These are phyloP conservation scores for Rhododendron griersonianum DNA, from an alignment of 148 eudicot species.

Conservation along the genomic window DNA sequence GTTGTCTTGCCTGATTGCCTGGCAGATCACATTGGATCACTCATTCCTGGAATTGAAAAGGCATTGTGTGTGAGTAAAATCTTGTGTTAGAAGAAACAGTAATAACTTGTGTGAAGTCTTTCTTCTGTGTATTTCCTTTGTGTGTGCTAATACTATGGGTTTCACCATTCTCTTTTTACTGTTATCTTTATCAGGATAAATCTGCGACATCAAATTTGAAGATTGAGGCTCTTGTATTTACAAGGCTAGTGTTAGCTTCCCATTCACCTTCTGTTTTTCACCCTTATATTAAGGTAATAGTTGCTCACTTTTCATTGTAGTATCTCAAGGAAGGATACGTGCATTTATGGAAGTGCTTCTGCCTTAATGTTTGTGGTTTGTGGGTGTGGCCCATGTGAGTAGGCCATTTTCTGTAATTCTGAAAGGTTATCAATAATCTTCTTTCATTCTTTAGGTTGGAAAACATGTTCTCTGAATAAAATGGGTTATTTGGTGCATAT, in stretches of 20 bases:
- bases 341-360: background rate
- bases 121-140: constrained; percentile 2
- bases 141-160: background rate
- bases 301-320: background rate
- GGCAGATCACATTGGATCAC: constrained; percentile 85
- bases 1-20: constrained; percentile 91
- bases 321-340: background rate
- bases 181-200: constrained; percentile 58
- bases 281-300: constrained; percentile 70
- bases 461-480: background rate
- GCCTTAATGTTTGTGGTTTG: background rate
- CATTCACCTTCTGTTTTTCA: constrained; percentile 91
- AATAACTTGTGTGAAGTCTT: background rate
- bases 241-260: constrained; percentile 77
- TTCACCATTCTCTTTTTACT: constrained; percentile 6
- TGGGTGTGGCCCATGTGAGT: background rate
- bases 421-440: background rate
- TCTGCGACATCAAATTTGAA: constrained; percentile 90
- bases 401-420: background rate
- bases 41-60: constrained; percentile 92
- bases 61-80: constrained; percentile 74
- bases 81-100: background rate
- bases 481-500: background rate
- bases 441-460: background rate
- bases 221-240: constrained; percentile 83